Conservation (phyloP, 2,329 filamentous ascomycete genomes). For the Penicillium fuscoglaucum region DNA sequence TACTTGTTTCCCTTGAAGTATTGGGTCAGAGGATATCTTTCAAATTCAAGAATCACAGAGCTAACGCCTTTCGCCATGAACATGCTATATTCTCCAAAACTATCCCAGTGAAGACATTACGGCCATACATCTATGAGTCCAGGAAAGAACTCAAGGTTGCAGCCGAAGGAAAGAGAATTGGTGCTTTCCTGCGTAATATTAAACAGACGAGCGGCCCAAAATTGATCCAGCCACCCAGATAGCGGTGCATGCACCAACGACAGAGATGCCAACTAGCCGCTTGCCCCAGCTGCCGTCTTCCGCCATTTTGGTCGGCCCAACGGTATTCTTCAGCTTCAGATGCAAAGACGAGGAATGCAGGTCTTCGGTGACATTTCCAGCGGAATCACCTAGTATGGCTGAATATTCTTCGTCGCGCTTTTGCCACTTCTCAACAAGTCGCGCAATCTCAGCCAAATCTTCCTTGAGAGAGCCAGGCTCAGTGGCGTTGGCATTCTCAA, state of each 20-base stretch:
- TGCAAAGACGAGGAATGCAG: slow-evolving; percentile 21
- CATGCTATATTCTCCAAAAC: slow-evolving; percentile 12
- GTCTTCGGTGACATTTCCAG: slow-evolving; percentile 16
- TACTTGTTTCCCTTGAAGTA: background rate
- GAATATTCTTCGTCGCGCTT: slow-evolving; percentile 38
- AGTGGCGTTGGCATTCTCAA: slow-evolving; percentile 63
- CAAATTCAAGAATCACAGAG: slow-evolving; percentile 1
- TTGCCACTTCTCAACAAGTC: slow-evolving; percentile 56
- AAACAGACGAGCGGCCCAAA: slow-evolving; percentile 27
- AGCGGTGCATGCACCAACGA: slow-evolving; percentile 38
- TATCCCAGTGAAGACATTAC: background rate
- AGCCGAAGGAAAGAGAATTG: background rate
- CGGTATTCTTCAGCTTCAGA: slow-evolving; percentile 38
- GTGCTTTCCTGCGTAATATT: background rate
- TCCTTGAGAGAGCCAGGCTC: slow-evolving; percentile 58
- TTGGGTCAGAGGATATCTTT: slow-evolving; percentile 1
- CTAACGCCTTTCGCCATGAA: slow-evolving; percentile 15
- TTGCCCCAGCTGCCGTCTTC: slow-evolving; percentile 67
- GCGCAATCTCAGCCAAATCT: slow-evolving; percentile 72
- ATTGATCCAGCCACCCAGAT: slow-evolving; percentile 40
- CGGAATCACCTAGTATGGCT: slow-evolving; percentile 26
- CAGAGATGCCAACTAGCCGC: slow-evolving; percentile 37
- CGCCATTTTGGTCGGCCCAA: slow-evolving; percentile 59
- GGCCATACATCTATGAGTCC: background rate
- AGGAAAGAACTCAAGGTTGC: background rate